Percentiles rank a stretch among this genome's conserved stretches.
Conservation (phyloP, 352 stramenopile genomes). For the Pythium folliculosum region DNA sequence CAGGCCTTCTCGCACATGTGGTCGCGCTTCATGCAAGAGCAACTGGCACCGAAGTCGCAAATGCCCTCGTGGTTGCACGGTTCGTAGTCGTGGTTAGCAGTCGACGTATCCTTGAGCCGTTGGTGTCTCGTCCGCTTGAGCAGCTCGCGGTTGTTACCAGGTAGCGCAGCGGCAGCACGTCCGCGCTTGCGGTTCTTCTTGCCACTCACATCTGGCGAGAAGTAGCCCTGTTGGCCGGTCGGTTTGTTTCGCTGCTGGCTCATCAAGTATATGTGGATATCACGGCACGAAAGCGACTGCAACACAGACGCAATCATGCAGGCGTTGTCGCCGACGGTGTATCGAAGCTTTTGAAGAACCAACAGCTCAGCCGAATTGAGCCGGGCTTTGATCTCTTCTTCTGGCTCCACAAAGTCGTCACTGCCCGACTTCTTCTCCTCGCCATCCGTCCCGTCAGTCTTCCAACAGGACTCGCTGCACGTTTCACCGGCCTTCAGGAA, state of each 20-base stretch:
- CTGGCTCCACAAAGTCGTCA: constrained; percentile 27
- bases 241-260: constrained; percentile 39
- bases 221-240: constrained; percentile 24
- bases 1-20: constrained; percentile 85
- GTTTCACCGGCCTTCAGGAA: constrained; percentile 33
- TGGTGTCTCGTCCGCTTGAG: constrained; percentile 70
- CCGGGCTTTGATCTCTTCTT: constrained; percentile 26
- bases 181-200: constrained; percentile 53
- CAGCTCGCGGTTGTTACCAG: constrained; percentile 54
- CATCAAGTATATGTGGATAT: constrained; percentile 54
- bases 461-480: constrained; percentile 38
- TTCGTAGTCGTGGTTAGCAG: constrained; percentile 73
- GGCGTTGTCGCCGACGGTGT: constrained; percentile 60
- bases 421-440: not conserved
- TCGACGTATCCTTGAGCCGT: constrained; percentile 54
- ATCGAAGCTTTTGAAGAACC: constrained; percentile 55
- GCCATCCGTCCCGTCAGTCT: not conserved
- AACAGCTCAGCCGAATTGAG: constrained; percentile 49
- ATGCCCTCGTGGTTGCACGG: constrained; percentile 77
- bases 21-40: constrained; percentile 76
- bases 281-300: constrained; percentile 55
- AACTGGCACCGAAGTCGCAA: constrained; percentile 49
- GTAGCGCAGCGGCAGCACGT: constrained; percentile 27
- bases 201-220: constrained; percentile 43
- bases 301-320: constrained; percentile 68